A percentile compares a stretch with the other conserved stretches of the same genome.
Conservation (phyloP, 441 rosid genomes). For the Corymbia citriodora region DNA sequence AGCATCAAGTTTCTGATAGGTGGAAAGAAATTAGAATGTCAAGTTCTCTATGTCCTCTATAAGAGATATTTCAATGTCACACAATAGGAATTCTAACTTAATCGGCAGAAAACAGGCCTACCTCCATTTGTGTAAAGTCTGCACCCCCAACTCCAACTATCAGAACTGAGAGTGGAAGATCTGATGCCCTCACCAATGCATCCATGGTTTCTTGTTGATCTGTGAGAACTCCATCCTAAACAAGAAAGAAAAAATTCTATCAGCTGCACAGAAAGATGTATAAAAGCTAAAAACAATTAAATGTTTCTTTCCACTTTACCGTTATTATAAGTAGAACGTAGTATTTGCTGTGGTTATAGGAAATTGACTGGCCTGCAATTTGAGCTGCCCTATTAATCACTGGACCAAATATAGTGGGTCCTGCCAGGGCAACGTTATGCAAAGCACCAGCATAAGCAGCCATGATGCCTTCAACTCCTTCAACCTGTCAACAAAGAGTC, state of each 20-base stretch:
- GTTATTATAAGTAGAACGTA: constrained; percentile 75
- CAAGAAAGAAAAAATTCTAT: background rate
- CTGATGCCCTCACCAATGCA: constrained; percentile 68
- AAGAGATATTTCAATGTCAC: background rate
- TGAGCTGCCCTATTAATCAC: constrained; percentile 72
- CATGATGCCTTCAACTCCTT: constrained; percentile 80
- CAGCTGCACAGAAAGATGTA: background rate
- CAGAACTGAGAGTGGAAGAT: constrained; percentile 68
- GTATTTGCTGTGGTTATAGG: constrained; percentile 39
- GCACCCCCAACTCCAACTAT: constrained; percentile 68
- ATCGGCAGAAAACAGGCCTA: constrained; percentile 1
- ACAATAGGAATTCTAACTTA: background rate
- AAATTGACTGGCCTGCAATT: constrained; percentile 50
- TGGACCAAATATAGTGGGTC: constrained; percentile 76
- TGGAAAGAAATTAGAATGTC: background rate
- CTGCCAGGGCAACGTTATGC: constrained; percentile 53
- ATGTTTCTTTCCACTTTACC: constrained; percentile 23
- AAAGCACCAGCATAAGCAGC: constrained; percentile 59
- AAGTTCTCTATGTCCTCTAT: background rate
- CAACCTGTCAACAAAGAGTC: constrained; percentile 41
- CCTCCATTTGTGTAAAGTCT: constrained; percentile 77
- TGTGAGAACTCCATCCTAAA: constrained; percentile 74
- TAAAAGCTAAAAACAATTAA: background rate
- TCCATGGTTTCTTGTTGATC: constrained; percentile 57
- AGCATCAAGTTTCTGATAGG: constrained; percentile 64